Conservation (phyloP, 345 rosid genomes). For the Boechera retrofracta region DNA sequence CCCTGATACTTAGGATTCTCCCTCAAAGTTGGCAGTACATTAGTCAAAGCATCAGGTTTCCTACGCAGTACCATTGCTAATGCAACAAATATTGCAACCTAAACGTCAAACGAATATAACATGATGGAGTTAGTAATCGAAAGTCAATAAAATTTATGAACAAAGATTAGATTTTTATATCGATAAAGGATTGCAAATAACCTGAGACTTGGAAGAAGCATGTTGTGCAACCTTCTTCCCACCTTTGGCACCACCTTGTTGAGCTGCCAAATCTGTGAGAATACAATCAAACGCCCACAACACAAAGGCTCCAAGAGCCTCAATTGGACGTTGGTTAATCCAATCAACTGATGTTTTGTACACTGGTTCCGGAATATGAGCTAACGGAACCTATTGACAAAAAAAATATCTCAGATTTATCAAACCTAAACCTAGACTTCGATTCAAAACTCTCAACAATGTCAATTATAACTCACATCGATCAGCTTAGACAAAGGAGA, state of each 20-base stretch:
- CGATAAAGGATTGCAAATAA: background rate
- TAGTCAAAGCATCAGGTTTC: constrained; percentile 73
- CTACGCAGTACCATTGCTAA: constrained; percentile 75
- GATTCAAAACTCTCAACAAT: constrained; percentile 7
- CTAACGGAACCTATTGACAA: constrained; percentile 60
- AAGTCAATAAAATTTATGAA: background rate
- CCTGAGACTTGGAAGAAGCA: constrained; percentile 70
- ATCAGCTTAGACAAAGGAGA: constrained; percentile 56
- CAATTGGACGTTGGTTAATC: constrained; percentile 66
- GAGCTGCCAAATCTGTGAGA: constrained; percentile 61
- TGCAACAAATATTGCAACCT: constrained; percentile 82
- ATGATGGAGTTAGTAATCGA: background rate
- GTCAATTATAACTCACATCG: constrained; percentile 50
- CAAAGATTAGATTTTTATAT: background rate
- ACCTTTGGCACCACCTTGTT: constrained; percentile 57
- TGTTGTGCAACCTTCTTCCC: constrained; percentile 63
- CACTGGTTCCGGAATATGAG: constrained; percentile 66
- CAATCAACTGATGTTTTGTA: constrained; percentile 74
- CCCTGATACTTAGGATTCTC: constrained; percentile 75
- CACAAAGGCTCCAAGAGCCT: constrained; percentile 64
- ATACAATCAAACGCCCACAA: constrained; percentile 72
- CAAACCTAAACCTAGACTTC: background rate
- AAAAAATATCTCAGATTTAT: background rate
- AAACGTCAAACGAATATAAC: constrained; percentile 17
- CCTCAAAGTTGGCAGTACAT: constrained; percentile 58